Evolutionary conservation across 257 asterid species (phyloP), one percentile per base, ranked within the genome.

Genomic region (Craterostigma plantagineum): DNA sequence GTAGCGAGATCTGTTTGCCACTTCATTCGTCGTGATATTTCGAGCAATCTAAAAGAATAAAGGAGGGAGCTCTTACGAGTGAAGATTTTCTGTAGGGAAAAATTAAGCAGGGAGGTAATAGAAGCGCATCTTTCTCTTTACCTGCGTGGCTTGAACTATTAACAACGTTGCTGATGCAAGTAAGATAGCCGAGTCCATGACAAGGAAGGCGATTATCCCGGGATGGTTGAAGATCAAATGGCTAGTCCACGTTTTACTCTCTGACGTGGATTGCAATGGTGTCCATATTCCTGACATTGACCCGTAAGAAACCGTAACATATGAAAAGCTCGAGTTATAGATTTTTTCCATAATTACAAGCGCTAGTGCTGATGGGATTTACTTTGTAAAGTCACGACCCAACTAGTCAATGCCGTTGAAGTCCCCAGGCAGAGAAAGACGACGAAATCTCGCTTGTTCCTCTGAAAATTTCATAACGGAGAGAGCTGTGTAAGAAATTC

Each of bases 1-100:
- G 52, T 90, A 90, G 0, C 99, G 79, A 16, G 52, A 35, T 42
- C 81, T 76, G 55, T 90, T 90, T 46, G 99, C 91, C 53, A 60
- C 35, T 66, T 90, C 99, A 59, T 90, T 90, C 3, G 99, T 90
- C 38, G 95, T 83, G 50, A 90, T 67, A 53, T 90, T 90, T 61
- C 79, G 66, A 48, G 87, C 87, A 50, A 90, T 71, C 99, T 90
- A n/a, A n/a, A n/a, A n/a, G n/a, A n/a, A n/a, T n/a, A n/a, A n/a
- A n/a, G n/a, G n/a, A n/a, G n/a, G n/a, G n/a, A n/a, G n/a, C n/a
- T n/a, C n/a, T n/a, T n/a, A n/a, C n/a, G n/a, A n/a, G n/a, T n/a
- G n/a, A n/a, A n/a, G n/a, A n/a, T n/a, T n/a, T n/a, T n/a, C n/a
- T n/a, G n/a, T n/a, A n/a, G n/a, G n/a, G n/a, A n/a, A n/a, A n/a